phyloP scores from a whole-genome alignment of 176 grass and related monocot genomes.

The Poa annua region DNA sequence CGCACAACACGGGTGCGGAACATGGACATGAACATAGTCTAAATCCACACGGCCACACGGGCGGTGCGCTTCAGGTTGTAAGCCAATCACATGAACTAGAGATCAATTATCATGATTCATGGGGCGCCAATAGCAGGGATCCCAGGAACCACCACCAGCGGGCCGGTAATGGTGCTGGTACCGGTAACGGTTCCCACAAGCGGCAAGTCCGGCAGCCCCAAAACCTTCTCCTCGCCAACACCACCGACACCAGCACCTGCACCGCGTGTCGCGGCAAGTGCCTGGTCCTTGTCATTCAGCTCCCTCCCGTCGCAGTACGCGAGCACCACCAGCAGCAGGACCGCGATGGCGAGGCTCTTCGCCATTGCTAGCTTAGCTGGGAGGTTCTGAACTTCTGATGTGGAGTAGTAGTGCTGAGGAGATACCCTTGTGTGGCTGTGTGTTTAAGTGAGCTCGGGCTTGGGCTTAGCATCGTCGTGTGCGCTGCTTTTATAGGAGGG shows the following conservation, averaged over 20 bases:
- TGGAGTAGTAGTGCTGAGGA: neutral
- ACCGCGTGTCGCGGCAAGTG: neutral
- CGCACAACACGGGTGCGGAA: neutral
- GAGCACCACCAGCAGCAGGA: neutral
- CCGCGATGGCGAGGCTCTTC: neutral
- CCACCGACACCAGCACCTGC: neutral
- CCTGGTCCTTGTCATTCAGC: neutral
- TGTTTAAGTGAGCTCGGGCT: neutral
- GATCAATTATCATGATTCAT: neutral
- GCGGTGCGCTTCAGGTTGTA: neutral
- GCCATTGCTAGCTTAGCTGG: neutral
- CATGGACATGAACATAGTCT: neutral
- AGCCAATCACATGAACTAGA: neutral
- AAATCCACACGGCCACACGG: neutral
- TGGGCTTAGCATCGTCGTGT: neutral
- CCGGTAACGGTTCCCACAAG: neutral
- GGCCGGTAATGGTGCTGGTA: neutral
- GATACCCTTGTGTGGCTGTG: neutral
- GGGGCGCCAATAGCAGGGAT: neutral
- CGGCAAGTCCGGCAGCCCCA: neutral
- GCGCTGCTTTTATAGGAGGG: neutral
- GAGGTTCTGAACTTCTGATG: neutral
- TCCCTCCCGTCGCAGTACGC: slow-evolving; percentile 11
- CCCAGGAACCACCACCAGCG: slow-evolving; percentile 8
- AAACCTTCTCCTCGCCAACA: neutral